A percentile compares a stretch with the other conserved stretches of the same genome.
phyloP scores from a whole-genome alignment of 257 asterid species.

The Lycium ferocissimum region DNA sequence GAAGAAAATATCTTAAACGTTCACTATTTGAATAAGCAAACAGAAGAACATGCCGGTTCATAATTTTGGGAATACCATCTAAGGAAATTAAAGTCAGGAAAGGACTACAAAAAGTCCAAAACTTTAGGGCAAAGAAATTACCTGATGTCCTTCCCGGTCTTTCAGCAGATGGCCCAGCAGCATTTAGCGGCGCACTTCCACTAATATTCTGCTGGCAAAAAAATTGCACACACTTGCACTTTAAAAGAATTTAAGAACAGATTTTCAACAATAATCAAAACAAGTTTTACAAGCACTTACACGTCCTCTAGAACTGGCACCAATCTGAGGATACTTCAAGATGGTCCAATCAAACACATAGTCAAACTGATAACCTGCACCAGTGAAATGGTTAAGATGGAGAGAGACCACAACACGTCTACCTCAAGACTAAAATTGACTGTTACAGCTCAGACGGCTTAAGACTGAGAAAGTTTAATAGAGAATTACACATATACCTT shows the following conservation, averaged over 20 bases:
- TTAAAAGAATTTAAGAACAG: conserved; percentile 12
- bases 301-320: conserved; percentile 81
- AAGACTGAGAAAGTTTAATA: conserved; percentile 10
- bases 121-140: conserved; percentile 36
- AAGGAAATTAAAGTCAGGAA: not conserved
- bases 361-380: conserved; percentile 92
- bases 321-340: conserved; percentile 93
- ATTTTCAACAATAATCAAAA: conserved; percentile 15
- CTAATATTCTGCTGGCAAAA: conserved; percentile 62
- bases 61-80: conserved; percentile 11
- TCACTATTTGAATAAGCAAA: conserved; percentile 15
- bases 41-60: not conserved
- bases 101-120: not conserved
- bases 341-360: conserved; percentile 97
- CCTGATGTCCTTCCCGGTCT: conserved; percentile 86
- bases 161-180: conserved; percentile 89
- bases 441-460: not conserved
- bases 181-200: conserved; percentile 64
- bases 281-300: conserved; percentile 47
- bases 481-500: conserved; percentile 56
- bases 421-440: conserved; percentile 19
- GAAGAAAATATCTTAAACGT: not conserved
- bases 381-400: conserved; percentile 33
- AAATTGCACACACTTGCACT: conserved; percentile 27
- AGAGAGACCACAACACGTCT: conserved; percentile 11